Conservation (phyloP, 1,139 yeast genomes). For the Hyphopichia buzzinii region DNA sequence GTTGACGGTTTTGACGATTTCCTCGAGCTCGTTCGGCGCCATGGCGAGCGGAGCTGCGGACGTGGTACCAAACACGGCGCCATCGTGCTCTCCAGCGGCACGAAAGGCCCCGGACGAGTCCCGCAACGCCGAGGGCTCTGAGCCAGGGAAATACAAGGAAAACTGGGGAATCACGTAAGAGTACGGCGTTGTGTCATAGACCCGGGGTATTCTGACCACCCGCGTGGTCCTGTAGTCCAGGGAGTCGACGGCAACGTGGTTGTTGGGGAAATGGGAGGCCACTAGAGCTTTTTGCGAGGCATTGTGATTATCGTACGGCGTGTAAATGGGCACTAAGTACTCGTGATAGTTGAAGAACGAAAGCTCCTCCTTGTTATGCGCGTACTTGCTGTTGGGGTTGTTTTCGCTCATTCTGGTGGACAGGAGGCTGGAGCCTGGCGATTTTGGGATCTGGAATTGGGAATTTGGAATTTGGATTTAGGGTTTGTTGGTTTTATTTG, state of each 20-base stretch:
- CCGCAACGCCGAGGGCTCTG: conserved; percentile 59
- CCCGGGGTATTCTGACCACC: conserved; percentile 63
- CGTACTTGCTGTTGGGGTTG: conserved; percentile 14
- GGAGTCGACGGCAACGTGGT: conserved; percentile 30
- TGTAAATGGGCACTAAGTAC: conserved; percentile 26
- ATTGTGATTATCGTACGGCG: not conserved
- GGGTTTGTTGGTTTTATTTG: too few relatives aligned
- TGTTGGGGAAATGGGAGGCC: conserved; percentile 67
- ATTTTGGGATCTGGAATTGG: too few relatives aligned
- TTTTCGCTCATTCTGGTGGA: conserved; percentile 7
- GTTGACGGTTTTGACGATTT: conserved; percentile 49
- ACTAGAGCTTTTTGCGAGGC: conserved; percentile 31
- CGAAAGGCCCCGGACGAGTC: conserved; percentile 18
- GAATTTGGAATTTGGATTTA: too few relatives aligned
- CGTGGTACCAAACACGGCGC: conserved; percentile 47
- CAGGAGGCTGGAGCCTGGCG: too few relatives aligned
- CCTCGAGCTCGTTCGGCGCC: conserved; percentile 31
- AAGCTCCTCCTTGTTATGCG: conserved; percentile 11
- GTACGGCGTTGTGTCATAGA: conserved; percentile 26
- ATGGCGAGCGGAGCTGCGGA: conserved; percentile 56
- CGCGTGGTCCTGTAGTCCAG: conserved; percentile 40
- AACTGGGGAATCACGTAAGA: conserved; percentile 56
- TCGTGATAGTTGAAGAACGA: conserved; percentile 69
- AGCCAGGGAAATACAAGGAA: conserved; percentile 58
- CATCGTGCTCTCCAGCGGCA: conserved; percentile 38